phyloP scores from a whole-genome alignment of 768 basidiomycete genomes.

The Agaricus subrufescens region DNA sequence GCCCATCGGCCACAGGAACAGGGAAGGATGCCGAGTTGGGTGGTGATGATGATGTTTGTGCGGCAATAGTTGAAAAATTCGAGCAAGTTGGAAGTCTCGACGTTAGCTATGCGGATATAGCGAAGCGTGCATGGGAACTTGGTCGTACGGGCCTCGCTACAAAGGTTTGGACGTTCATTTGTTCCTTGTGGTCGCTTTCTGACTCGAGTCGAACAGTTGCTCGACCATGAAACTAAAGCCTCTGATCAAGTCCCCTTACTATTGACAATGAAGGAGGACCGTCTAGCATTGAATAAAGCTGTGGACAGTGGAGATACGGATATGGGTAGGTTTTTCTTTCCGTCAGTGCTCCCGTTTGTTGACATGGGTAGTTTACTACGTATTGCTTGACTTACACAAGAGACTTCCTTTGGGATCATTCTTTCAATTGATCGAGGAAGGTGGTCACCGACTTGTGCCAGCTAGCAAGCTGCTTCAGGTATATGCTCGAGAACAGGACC shows the following conservation, averaged over 20 bases:
- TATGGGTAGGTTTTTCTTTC: conserved; percentile 52
- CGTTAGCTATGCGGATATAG: conserved; percentile 94
- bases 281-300: conserved; percentile 80
- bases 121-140: conserved; percentile 88
- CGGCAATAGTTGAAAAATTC: conserved; percentile 86
- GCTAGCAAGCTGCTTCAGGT: conserved; percentile 82
- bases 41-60: conserved; percentile 77
- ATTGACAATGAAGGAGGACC: conserved; percentile 91
- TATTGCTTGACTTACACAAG: conserved; percentile 82
- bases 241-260: conserved; percentile 94
- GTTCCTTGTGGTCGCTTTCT: background rate
- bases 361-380: conserved; percentile 75
- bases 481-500: conserved; percentile 85
- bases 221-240: conserved; percentile 87
- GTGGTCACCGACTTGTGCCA: conserved; percentile 67
- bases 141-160: conserved; percentile 79
- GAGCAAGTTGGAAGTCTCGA: conserved; percentile 70
- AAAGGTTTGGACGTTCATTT: conserved; percentile 44
- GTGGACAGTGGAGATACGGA: conserved; percentile 95
- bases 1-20: conserved; percentile 48
- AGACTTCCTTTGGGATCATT: conserved; percentile 84
- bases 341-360: background rate
- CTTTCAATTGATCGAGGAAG: conserved; percentile 92
- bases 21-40: conserved; percentile 51
- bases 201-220: conserved; percentile 42